A percentile compares a stretch with the other conserved stretches of the same genome.
phyloP scores from a whole-genome alignment of 257 asterid species.

The Echites panduratus region DNA sequence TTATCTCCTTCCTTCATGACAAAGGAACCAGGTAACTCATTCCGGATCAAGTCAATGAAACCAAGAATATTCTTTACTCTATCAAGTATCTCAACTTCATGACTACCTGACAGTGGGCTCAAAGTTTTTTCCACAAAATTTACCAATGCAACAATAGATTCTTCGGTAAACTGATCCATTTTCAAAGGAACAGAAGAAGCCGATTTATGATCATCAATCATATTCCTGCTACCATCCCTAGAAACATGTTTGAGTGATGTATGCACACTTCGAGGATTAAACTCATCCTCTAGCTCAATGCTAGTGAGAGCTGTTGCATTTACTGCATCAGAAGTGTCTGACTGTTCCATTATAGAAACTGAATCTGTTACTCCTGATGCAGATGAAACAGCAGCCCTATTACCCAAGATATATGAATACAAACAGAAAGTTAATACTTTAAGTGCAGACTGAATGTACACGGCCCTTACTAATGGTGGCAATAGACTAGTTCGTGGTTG shows the following conservation, averaged over 20 bases:
- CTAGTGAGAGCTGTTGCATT: conserved; percentile 31
- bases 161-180: conserved; percentile 32
- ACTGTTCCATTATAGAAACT: conserved; percentile 19
- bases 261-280: conserved; percentile 16
- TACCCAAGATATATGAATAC: conserved; percentile 40
- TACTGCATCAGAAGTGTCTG: conserved; percentile 30
- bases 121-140: conserved; percentile 59
- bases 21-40: conserved; percentile 35
- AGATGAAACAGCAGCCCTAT: conserved; percentile 32
- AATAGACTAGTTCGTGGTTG: conserved; percentile 85
- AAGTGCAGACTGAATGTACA: conserved; percentile 76
- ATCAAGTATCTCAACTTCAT: conserved; percentile 85
- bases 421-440: conserved; percentile 68
- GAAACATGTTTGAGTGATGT: conserved; percentile 20
- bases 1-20: conserved; percentile 33
- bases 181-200: conserved; percentile 28
- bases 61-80: conserved; percentile 76
- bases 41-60: conserved; percentile 54
- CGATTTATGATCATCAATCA: conserved; percentile 25
- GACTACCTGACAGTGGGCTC: conserved; percentile 61
- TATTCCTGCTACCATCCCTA: conserved; percentile 23
- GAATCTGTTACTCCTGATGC: conserved; percentile 29
- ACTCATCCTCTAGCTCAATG: conserved; percentile 38
- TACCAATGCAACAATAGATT: conserved; percentile 47
- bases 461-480: conserved; percentile 63